A percentile compares a stretch with the other conserved stretches of the same genome.
Evolutionary conservation across 192 early-diverging fungal species (phyloP).

Genomic region (Helicostylum pulchrum): DNA sequence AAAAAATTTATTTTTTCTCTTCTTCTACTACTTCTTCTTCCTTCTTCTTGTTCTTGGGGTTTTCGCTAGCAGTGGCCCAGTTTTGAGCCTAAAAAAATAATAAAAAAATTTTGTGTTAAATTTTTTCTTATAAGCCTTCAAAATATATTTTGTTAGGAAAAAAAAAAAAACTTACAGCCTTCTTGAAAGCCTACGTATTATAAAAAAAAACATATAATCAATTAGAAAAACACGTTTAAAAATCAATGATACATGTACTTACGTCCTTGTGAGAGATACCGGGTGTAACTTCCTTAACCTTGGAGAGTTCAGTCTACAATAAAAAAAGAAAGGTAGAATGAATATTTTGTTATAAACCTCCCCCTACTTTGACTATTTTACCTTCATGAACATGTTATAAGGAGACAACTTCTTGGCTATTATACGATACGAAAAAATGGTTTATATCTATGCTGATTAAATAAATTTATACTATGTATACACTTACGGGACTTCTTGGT

Average conservation of each 20-base stretch:
- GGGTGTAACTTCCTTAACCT: neutral
- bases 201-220: neutral
- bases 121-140: neutral
- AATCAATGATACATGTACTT: neutral
- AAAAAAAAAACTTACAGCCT: neutral
- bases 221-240: neutral
- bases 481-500: neutral
- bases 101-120: neutral
- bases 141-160: too few relatives aligned
- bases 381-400: conserved; percentile 1
- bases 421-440: neutral
- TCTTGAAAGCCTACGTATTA: neutral
- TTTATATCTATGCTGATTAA: neutral
- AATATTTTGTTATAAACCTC: neutral
- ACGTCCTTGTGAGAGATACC: neutral
- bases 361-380: neutral
- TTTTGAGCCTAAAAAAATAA: neutral
- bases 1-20: too few relatives aligned
- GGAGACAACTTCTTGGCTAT: conserved; percentile 1
- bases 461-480: neutral
- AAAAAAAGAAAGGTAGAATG: neutral
- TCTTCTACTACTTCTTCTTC: too few relatives aligned
- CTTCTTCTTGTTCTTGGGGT: neutral
- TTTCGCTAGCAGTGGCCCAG: neutral
- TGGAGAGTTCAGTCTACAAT: neutral